Evolutionary conservation across 306 rosid species (phyloP), one percentile per base, ranked within the genome.

Genomic region (Vigna reflexopilosa): DNA sequence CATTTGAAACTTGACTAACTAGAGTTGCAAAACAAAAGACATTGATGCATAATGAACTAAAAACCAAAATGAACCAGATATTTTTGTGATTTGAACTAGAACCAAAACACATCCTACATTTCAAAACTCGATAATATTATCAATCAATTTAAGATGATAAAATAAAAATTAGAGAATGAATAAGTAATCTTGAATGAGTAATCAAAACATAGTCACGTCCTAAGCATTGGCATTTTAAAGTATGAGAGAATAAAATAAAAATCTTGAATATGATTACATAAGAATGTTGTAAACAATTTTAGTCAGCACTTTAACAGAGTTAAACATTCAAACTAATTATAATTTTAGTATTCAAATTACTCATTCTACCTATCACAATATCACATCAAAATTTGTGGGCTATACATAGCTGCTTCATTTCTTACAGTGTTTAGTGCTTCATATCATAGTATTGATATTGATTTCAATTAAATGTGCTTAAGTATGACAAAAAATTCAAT

Each of bases 1-100:
- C 68, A 81, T 14, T 20, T 16, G 57, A 59, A 76, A 81, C 51
- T n/a, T 68, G 0, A 57, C 4, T 57, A 11, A 61, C 34, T 61
- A 61, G 9, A 32, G 14, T 22, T 0, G 24, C 47, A 3, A 20
- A 62, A 62, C 13, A 32, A 62, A 32, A 32, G 47, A 32, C 22
- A 7, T 11, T 49, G 7, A 38, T 24, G 17, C 38, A 0, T 38
- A 17, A 67, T 70, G 47, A 58, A 24, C 63, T 4, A 22, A 26
- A n/a, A 26, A 24, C 16, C 36, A 24, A 24, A 14, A 56, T 56
- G 34, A 56, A 56, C 5, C 32, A 9, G 1, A 57, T 11, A 57
- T 1, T 57, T 57, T 24, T 57, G 64, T 12, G 7, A 24, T 57
- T 57, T 11, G n/a, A 57, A 22, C 64, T 4, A 57, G 64, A 57